Evolutionary conservation across 306 rosid species (phyloP), one percentile per base, ranked within the genome.

Genomic region (Chamaecrista fasciculata): DNA sequence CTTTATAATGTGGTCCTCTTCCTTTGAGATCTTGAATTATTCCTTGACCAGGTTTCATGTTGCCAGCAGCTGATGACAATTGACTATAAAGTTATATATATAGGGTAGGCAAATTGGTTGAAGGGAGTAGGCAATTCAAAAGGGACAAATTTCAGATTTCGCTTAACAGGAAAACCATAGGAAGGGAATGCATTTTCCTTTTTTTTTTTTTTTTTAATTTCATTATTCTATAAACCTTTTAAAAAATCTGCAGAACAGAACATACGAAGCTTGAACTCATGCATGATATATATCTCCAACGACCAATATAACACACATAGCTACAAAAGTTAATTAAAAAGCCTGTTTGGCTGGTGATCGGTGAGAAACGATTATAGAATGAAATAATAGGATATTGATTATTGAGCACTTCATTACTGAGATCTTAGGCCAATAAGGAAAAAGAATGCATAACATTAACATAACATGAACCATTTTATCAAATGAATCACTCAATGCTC

Each of bases 31-130:
- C 65, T 8, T 59, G 6, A 31, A 59, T 14, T 59, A 59, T 59
- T 34, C 65, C 65, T 46, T 59, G 26, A 59, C 44, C 23, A 25
- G 28, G 65, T 19, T 10, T 59, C 65, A 59, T 59, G 23, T 56
- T 56, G 16, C 46, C 65, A 2, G 11, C 18, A 18, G 65, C 65
- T 59, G 46, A 16, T 18, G 26, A 9, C n/a, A 18, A 10, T 33
- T 33, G n/a, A 59, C 8, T 26, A 12, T 16, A 5, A 9, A 2
- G 14, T 58, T 31, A 58, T 15, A 44, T 43, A 14, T 42, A 3
- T 43, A 0, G 15, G 2, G 2, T 43, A 18, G 15, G 49, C 49
- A 43, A 43, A 43, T 43, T 14, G 19, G 15, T 43, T 43, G 19
- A 43, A n/a, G n/a, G n/a, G n/a, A n/a, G n/a, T 14, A 18, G 16